A percentile compares a stretch with the other conserved stretches of the same genome.
Evolutionary conservation across 225 moss, liverwort and hornwort genomes (phyloP).

Genomic region (Physcomitrellopsis africana): DNA sequence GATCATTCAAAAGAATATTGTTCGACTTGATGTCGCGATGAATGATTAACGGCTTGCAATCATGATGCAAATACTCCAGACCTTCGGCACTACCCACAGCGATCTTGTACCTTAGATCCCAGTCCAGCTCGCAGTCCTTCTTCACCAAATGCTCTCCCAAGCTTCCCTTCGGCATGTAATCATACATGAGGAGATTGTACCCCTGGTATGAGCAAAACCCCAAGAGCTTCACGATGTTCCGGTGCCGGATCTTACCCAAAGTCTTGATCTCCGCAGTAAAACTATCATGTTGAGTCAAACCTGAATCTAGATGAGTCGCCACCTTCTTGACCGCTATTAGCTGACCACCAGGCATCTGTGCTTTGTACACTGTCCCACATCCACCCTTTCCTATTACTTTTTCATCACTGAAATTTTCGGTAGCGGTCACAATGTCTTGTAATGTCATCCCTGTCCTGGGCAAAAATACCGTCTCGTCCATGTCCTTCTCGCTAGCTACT

Average conservation of each 20-base stretch:
- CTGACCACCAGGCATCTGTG: slow-evolving; percentile 56
- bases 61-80: slow-evolving; percentile 60
- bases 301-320: slow-evolving; percentile 49
- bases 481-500: slow-evolving; percentile 42
- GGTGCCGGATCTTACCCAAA: slow-evolving; percentile 60
- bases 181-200: slow-evolving; percentile 55
- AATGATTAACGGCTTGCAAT: slow-evolving; percentile 56
- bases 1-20: slow-evolving; percentile 59
- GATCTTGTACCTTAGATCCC: slow-evolving; percentile 61
- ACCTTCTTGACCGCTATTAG: slow-evolving; percentile 68
- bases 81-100: slow-evolving; percentile 59
- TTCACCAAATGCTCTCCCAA: slow-evolving; percentile 48
- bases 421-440: slow-evolving; percentile 50
- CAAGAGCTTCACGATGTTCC: slow-evolving; percentile 68
- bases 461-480: slow-evolving; percentile 48
- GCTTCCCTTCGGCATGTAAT: slow-evolving; percentile 66
- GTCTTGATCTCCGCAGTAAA: slow-evolving; percentile 66
- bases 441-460: slow-evolving; percentile 52
- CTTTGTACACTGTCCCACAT: slow-evolving; percentile 66
- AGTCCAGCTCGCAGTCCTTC: slow-evolving; percentile 49
- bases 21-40: slow-evolving; percentile 68
- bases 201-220: slow-evolving; percentile 61
- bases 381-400: slow-evolving; percentile 61
- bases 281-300: slow-evolving; percentile 49
- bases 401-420: slow-evolving; percentile 45